Percentiles rank a stretch among this genome's conserved stretches.
These are phyloP conservation scores for Vigna nakashimae DNA, from an alignment of 306 rosid genomes.

Conservation along the genomic window DNA sequence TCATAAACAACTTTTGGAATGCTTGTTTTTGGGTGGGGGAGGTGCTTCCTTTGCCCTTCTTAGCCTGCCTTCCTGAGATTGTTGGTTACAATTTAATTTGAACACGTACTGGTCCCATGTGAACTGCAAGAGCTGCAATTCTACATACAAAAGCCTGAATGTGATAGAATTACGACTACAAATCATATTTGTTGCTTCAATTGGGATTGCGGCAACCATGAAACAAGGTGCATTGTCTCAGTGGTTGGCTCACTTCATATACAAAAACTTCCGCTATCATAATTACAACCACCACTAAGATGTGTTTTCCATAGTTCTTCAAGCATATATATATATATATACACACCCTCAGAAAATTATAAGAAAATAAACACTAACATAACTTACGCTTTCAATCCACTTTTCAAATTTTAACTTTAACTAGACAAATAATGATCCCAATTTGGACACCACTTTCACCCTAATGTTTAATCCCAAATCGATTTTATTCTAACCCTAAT, in stretches of 20 bases:
- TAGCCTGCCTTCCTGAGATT: neutral
- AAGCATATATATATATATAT: too few species aligned
- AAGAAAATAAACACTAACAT: too few species aligned
- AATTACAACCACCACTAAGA: slow-evolving; percentile 70
- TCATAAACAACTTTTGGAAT: too few species aligned
- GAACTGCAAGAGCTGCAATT: slow-evolving; percentile 81
- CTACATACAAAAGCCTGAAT: slow-evolving; percentile 74
- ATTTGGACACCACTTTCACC: too few species aligned
- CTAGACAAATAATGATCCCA: too few species aligned
- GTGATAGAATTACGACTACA: slow-evolving; percentile 68
- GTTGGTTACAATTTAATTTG: neutral
- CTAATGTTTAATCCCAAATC: too few species aligned
- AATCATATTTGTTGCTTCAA: slow-evolving; percentile 62
- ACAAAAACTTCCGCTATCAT: slow-evolving; percentile 82
- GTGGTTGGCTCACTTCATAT: slow-evolving; percentile 77
- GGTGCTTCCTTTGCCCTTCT: too few species aligned
- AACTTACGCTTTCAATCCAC: too few species aligned
- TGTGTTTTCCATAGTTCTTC: neutral
- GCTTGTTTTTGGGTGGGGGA: too few species aligned
- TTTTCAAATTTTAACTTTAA: too few species aligned
- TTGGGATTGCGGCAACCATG: slow-evolving; percentile 75
- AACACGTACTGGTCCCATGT: slow-evolving; percentile 85
- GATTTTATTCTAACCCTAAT: too few species aligned
- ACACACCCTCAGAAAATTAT: too few species aligned
- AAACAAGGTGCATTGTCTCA: slow-evolving; percentile 69